These are phyloP conservation scores for Suillus sp. DNA, from an alignment of 768 basidiomycete genomes.

Conservation along the genomic window DNA sequence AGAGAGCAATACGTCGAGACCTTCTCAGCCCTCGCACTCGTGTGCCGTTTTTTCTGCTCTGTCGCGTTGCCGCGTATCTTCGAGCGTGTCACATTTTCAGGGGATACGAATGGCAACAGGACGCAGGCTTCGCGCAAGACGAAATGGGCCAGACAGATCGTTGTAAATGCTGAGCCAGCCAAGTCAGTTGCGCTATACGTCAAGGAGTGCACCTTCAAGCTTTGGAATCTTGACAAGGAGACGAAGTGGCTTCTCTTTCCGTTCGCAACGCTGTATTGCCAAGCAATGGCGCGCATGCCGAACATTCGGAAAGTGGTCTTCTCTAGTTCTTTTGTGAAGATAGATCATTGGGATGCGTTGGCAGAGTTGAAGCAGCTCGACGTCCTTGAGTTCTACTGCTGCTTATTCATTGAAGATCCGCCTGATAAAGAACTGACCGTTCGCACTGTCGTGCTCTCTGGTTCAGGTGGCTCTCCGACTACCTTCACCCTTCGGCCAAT, in stretches of 20 bases:
- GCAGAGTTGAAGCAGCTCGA: slow-evolving; percentile 19
- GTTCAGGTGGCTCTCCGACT: no score
- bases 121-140: slow-evolving; percentile 5
- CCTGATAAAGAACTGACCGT: background rate
- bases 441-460: background rate
- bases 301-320: slow-evolving; percentile 22
- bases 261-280: slow-evolving; percentile 6
- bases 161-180: slow-evolving; percentile 29
- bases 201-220: slow-evolving; percentile 21
- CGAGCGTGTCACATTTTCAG: slow-evolving; percentile 29
- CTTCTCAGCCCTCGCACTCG: slow-evolving; percentile 36
- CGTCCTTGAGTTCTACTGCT: slow-evolving; percentile 16
- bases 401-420: slow-evolving; percentile 7
- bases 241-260: slow-evolving; percentile 11
- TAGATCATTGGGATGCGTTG: slow-evolving; percentile 21
- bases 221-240: background rate
- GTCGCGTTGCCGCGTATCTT: slow-evolving; percentile 43
- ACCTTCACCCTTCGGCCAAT: background rate
- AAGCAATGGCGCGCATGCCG: slow-evolving; percentile 21
- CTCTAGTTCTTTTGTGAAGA: slow-evolving; percentile 13
- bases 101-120: slow-evolving; percentile 22
- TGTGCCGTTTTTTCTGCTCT: slow-evolving; percentile 47
- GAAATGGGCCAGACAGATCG: slow-evolving; percentile 31
- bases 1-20: slow-evolving; percentile 15
- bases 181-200: slow-evolving; percentile 34